Evolutionary conservation across 2,329 filamentous ascomycete genomes (phyloP).

Genomic region (Trichoderma atroviride): DNA sequence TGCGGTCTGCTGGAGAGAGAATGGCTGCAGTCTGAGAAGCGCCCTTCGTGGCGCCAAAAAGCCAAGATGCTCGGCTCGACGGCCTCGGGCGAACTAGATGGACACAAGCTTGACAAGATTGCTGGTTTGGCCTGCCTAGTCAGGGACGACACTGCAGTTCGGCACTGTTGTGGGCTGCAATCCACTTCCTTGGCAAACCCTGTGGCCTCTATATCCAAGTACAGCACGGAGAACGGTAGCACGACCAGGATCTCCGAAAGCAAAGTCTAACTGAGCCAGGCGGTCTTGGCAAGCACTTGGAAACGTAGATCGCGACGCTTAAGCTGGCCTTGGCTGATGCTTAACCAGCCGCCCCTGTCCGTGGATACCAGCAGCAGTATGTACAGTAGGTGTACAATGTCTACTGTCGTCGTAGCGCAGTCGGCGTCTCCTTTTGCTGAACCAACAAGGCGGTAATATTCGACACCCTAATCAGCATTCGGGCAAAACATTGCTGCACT

Average conservation of each 20-base stretch:
- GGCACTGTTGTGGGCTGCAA: background rate
- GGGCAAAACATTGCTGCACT: background rate
- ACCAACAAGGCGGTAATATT: background rate
- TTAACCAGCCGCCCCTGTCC: background rate
- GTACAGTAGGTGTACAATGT: background rate
- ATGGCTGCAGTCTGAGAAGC: background rate
- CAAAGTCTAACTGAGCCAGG: constrained; percentile 14
- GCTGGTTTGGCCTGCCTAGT: background rate
- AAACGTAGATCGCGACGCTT: constrained; percentile 15
- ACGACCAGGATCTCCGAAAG: constrained; percentile 9
- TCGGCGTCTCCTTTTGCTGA: constrained; percentile 9
- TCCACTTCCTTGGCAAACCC: background rate
- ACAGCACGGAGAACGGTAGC: background rate
- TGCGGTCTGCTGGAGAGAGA: background rate
- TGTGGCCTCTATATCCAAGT: background rate
- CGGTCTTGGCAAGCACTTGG: background rate
- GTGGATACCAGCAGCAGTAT: background rate
- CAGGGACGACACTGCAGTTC: background rate
- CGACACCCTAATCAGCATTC: background rate
- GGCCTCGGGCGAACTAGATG: background rate
- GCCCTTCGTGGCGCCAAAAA: background rate
- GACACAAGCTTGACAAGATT: background rate
- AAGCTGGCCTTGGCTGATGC: background rate
- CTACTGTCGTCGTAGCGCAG: background rate
- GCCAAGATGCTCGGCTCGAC: background rate